Evolutionary conservation across 306 rosid genomes (phyloP), one percentile per base, ranked within the genome.

Genomic region (Spatholobus suberectus): DNA sequence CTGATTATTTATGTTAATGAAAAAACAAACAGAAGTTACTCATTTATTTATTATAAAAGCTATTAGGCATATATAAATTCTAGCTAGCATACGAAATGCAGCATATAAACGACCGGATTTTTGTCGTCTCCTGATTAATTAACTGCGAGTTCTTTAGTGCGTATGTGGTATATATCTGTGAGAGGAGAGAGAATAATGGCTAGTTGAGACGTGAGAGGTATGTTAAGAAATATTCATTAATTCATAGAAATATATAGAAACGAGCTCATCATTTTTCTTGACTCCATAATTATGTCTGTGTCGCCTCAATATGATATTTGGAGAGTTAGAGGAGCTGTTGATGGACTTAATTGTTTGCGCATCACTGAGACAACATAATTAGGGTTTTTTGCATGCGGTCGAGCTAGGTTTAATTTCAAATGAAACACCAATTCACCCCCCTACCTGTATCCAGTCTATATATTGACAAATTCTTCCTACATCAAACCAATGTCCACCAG

Each of bases 361-460:
- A 67, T 75, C 62, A 74, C 57, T 32, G 17, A 69, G 88, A 85
- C 85, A 85, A 3, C 82, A 85, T 85, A 67, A 85, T 85, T 81
- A 76, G 82, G 65, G 79, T 61, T 84, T 37, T 62, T 70, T 70
- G 88, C 88, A 85, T 81, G 85, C 85, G 75, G 46, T 5, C 29
- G 12, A 59, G 46, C 18, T 49, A 43, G 29, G 12, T 70, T 85
- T 75, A 67, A 35, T 74, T 75, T 80, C 43, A 51, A 46, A 5
- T 75, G 17, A 55, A 51, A 38, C 38, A 27, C 65, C 29, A 67
- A 0, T 69, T 69, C 37, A 23, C 37, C 13, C 14, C 14, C 43
- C 3, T 77, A 26, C 27, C 65, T 46, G 6, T 38, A 32, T 46
- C 12, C n/a, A 62, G 6, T 24, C 11, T 11, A 58, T 32, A 11